Evolutionary conservation across 106 monocot species (phyloP).

Genomic region (Alisma plantagoaquatica): DNA sequence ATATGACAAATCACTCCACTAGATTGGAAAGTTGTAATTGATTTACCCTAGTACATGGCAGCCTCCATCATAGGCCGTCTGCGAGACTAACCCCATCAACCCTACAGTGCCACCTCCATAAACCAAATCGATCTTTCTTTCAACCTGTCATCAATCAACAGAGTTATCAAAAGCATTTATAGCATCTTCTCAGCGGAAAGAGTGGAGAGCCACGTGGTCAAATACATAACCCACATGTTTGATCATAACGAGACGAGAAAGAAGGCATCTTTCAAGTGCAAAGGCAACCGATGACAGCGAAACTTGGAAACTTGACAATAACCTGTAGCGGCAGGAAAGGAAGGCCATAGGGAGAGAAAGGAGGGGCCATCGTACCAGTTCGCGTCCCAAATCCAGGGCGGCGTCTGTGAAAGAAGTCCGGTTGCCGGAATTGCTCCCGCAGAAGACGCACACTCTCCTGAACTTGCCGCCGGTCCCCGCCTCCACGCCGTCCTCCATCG

Average conservation of each 20-base stretch:
- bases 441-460: constrained; percentile 62
- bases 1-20: not conserved
- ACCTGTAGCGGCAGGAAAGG: not conserved
- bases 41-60: constrained; percentile 53
- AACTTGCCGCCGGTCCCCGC: constrained; percentile 22
- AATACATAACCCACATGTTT: not conserved
- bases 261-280: not conserved
- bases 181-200: too few species aligned
- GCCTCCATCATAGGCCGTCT: constrained; percentile 46
- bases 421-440: constrained; percentile 62
- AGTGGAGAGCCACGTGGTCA: not conserved
- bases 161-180: too few species aligned
- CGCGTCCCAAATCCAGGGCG: constrained; percentile 62
- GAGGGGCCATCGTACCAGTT: constrained; percentile 35
- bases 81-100: constrained; percentile 50
- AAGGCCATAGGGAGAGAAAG: not conserved
- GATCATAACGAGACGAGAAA: not conserved
- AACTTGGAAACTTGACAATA: not conserved
- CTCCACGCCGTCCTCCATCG: not conserved
- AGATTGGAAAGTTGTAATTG: too few species aligned
- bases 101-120: constrained; percentile 59
- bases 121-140: constrained; percentile 47
- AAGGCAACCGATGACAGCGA: not conserved
- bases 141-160: constrained; percentile 24
- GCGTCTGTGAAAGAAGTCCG: constrained; percentile 61